These are phyloP conservation scores for Exophiala lecanii-corni DNA, from an alignment of 2,329 filamentous ascomycete genomes.

Conservation along the genomic window DNA sequence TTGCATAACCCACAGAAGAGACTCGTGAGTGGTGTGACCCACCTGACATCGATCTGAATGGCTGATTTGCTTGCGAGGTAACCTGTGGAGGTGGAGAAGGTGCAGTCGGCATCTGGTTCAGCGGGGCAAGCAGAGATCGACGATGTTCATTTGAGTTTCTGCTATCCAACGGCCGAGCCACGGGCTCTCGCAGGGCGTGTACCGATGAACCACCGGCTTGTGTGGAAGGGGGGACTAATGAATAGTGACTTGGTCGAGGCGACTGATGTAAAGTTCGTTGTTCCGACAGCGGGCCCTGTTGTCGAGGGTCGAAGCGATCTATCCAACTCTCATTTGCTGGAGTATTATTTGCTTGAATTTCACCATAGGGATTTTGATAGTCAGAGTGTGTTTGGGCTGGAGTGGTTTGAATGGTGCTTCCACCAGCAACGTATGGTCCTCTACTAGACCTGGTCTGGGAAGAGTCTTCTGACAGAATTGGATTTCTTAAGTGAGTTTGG, in stretches of 20 bases:
- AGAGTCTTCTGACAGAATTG: conserved; percentile 11
- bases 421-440: conserved; percentile 11
- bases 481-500: conserved; percentile 8
- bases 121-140: conserved; percentile 16
- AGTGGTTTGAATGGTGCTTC: conserved; percentile 5
- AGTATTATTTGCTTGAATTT: conserved; percentile 6
- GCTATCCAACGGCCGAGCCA: conserved; percentile 12
- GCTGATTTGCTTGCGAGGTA: conserved; percentile 8
- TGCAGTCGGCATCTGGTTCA: conserved; percentile 18
- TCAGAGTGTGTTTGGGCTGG: conserved; percentile 10
- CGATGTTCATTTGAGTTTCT: conserved; percentile 19
- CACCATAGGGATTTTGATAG: conserved; percentile 12
- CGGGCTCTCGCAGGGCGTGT: conserved; percentile 14
- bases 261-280: conserved; percentile 23
- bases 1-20: conserved; percentile 18
- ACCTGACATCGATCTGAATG: conserved; percentile 15
- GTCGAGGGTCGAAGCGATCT: conserved; percentile 24
- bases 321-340: conserved; percentile 24
- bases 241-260: conserved; percentile 22
- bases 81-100: conserved; percentile 25
- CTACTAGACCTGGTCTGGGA: conserved; percentile 4
- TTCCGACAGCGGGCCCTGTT: conserved; percentile 15
- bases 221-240: conserved; percentile 20
- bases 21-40: conserved; percentile 22
- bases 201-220: conserved; percentile 9